Evolutionary conservation across 345 rosid genomes (phyloP).

Genomic region (Litchi chinensis): DNA sequence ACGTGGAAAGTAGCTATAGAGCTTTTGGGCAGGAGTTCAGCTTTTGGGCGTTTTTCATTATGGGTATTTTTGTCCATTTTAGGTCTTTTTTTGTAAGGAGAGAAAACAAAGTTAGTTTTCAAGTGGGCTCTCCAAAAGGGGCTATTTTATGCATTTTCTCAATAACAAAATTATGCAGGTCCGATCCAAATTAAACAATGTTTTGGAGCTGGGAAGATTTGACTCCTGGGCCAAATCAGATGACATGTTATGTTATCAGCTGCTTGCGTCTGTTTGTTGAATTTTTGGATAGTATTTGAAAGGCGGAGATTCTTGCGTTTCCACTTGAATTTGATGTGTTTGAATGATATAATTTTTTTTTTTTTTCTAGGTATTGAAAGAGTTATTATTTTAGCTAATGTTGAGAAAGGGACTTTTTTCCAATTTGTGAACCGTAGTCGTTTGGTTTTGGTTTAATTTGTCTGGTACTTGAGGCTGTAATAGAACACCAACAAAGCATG

Average conservation of each 20-base stretch:
- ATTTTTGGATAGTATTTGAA: conserved; percentile 27
- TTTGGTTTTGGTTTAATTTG: background rate
- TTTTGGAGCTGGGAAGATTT: background rate
- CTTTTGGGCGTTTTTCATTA: no score
- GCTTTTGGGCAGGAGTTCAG: no score
- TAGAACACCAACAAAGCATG: conserved; percentile 9
- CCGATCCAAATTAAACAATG: background rate
- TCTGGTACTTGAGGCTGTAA: conserved; percentile 16
- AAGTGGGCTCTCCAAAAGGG: no score
- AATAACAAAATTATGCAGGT: background rate
- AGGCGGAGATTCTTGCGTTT: conserved; percentile 26
- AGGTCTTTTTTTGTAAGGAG: no score
- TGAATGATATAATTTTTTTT: background rate
- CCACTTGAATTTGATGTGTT: background rate
- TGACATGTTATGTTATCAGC: conserved; percentile 8
- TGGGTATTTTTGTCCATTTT: no score
- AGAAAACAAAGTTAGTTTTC: no score
- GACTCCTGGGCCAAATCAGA: conserved; percentile 1
- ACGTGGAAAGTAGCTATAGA: no score
- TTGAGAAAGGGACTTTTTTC: conserved; percentile 24
- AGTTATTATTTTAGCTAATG: background rate
- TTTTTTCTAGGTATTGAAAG: background rate
- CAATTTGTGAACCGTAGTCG: conserved; percentile 13
- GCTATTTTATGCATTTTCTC: no score
- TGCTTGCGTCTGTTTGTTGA: conserved; percentile 19